Evolutionary conservation across 129 eudicot species (phyloP).

Genomic region (Sambucus nigra): DNA sequence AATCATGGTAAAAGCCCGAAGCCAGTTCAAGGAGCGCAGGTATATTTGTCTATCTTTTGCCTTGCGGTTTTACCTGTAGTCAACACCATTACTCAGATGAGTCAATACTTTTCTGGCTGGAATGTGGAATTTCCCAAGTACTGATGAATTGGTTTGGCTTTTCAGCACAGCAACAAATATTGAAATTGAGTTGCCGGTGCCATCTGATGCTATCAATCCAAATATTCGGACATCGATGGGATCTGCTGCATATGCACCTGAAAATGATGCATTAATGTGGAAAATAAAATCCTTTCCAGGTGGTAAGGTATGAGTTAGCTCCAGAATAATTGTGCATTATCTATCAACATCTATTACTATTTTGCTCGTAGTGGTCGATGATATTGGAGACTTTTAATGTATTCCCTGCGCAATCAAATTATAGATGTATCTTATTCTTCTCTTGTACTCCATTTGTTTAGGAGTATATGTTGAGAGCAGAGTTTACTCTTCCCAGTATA

Average conservation of each 20-base stretch:
- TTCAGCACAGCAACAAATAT: constrained; percentile 96
- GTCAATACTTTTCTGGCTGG: too few species aligned
- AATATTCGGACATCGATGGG: constrained; percentile 96
- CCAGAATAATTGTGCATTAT: background rate
- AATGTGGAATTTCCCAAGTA: background rate
- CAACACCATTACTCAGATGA: background rate
- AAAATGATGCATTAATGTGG: constrained; percentile 89
- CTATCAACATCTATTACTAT: background rate
- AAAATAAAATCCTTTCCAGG: constrained; percentile 99
- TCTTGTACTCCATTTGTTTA: constrained; percentile 14
- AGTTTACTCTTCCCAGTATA: constrained; percentile 86
- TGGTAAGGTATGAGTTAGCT: constrained; percentile 61
- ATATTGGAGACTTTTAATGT: background rate
- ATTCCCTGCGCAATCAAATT: background rate
- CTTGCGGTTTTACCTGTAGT: background rate
- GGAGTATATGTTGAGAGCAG: constrained; percentile 99
- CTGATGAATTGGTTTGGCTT: constrained; percentile 12
- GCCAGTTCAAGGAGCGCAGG: constrained; percentile 99
- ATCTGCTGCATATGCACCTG: constrained; percentile 93
- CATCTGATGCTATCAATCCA: constrained; percentile 87
- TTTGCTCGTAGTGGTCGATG: background rate
- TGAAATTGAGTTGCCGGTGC: constrained; percentile 92
- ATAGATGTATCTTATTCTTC: background rate
- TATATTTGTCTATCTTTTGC: constrained; percentile 11
- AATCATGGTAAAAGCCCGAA: constrained; percentile 81